Conservation (phyloP, 169 alveolate genomes). For the Plasmodium gonderi region DNA sequence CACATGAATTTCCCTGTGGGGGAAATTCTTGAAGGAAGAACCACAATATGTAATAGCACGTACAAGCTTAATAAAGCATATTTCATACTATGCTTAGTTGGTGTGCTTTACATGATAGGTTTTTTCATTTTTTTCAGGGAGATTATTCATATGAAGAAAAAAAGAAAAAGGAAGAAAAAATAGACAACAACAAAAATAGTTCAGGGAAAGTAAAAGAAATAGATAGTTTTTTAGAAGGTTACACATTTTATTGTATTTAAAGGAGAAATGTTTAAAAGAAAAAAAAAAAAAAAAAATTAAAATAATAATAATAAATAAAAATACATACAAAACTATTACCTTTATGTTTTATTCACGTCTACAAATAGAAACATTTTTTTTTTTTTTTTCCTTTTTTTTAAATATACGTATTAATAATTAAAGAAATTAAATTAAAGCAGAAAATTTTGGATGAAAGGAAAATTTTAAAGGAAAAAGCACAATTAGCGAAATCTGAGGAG, state of each 20-base stretch:
- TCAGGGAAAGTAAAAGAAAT: slow-evolving; percentile 77
- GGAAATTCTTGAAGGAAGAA: not conserved
- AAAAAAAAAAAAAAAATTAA: not conserved
- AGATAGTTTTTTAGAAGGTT: slow-evolving; percentile 84
- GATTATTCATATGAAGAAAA: slow-evolving; percentile 36
- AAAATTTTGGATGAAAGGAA: slow-evolving; percentile 67
- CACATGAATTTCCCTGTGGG: not conserved
- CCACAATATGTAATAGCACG: not conserved
- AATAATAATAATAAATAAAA: no score
- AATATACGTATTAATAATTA: slow-evolving; percentile 6
- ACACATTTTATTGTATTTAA: slow-evolving; percentile 9
- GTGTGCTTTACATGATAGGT: not conserved
- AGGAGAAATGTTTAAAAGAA: slow-evolving; percentile 9
- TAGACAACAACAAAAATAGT: slow-evolving; percentile 14
- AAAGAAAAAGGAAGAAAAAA: slow-evolving; percentile 19
- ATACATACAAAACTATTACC: not conserved
- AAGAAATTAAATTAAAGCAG: slow-evolving; percentile 64
- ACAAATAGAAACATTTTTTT: slow-evolving; percentile 21
- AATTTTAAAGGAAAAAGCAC: slow-evolving; percentile 40
- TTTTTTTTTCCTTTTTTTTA: not conserved
- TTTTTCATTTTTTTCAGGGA: not conserved
- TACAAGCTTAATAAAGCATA: not conserved
- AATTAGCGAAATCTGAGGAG: slow-evolving; percentile 78
- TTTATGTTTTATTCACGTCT: slow-evolving; percentile 9
- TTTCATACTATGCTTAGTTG: not conserved